phyloP scores from a whole-genome alignment of 768 basidiomycete genomes.

The Daedaleopsis nitida region DNA sequence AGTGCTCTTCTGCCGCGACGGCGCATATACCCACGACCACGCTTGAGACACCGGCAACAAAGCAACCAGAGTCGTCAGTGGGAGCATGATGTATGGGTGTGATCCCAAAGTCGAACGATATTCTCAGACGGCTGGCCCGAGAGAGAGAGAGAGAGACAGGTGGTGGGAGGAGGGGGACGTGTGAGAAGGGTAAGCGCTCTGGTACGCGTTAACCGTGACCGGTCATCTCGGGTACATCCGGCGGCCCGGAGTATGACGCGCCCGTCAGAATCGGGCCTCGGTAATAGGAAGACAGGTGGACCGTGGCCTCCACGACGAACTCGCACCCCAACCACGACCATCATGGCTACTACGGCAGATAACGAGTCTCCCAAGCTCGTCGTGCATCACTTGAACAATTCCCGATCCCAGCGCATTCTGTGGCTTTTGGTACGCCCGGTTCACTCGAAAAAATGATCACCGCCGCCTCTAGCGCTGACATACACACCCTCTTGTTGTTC shows the following conservation, averaged over 20 bases:
- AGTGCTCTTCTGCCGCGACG: neutral
- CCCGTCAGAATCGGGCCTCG: no score
- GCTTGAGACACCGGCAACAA: constrained; percentile 4
- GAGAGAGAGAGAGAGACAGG: no score
- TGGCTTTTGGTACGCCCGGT: constrained; percentile 42
- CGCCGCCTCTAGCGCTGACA: neutral
- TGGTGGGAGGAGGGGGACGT: no score
- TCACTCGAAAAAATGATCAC: neutral
- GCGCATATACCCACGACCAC: constrained; percentile 13
- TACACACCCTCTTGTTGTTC: neutral
- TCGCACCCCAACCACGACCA: constrained; percentile 2
- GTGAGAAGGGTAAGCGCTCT: no score
- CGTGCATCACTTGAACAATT: constrained; percentile 49
- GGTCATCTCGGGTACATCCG: no score
- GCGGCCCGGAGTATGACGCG: no score
- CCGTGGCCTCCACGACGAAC: no score
- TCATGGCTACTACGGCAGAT: constrained; percentile 8
- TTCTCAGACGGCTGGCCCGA: no score
- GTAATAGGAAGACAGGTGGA: no score
- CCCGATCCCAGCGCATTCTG: constrained; percentile 51
- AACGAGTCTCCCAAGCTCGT: constrained; percentile 17
- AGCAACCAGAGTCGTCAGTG: neutral
- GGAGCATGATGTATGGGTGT: neutral
- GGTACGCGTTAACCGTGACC: no score
- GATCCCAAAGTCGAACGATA: no score